phyloP scores from a whole-genome alignment of 1,284 basidiomycete genomes.

The Bjerkandera adusta region DNA sequence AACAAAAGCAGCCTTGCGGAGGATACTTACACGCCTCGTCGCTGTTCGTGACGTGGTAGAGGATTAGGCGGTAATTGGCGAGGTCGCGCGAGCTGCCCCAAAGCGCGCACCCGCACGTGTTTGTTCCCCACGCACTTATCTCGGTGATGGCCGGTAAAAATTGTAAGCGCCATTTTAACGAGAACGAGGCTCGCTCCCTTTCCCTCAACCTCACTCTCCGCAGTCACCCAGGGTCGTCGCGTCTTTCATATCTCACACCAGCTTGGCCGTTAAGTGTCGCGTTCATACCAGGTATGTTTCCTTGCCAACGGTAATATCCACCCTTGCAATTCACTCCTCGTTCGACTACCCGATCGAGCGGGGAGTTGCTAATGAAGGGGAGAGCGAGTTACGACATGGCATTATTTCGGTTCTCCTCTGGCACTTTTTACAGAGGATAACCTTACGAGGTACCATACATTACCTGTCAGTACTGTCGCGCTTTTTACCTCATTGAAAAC shows the following conservation, averaged over 20 bases:
- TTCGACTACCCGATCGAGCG: constrained; percentile 14
- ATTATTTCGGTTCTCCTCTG: constrained; percentile 19
- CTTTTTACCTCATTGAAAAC: no score
- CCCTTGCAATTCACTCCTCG: constrained; percentile 21
- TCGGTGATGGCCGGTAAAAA: no score
- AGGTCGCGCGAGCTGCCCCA: constrained; percentile 6
- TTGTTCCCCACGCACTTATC: not conserved
- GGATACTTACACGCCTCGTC: not conserved
- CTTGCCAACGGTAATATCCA: no score
- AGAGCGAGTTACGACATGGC: constrained; percentile 8
- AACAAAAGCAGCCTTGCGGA: not conserved
- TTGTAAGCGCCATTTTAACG: no score
- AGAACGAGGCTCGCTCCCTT: no score
- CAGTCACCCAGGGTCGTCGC: no score
- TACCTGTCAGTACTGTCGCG: constrained; percentile 10
- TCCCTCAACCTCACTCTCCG: no score
- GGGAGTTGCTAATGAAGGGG: constrained; percentile 23
- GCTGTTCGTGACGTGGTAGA: constrained; percentile 11
- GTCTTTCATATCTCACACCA: no score
- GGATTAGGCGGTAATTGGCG: not conserved
- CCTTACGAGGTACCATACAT: constrained; percentile 24
- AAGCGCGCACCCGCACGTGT: constrained; percentile 1
- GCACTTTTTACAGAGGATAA: constrained; percentile 2
- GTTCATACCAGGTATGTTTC: no score
- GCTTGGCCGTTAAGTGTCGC: no score